Evolutionary conservation across 2,329 filamentous ascomycete species (phyloP), one percentile per base, ranked within the genome.

Genomic region (Diaporthe ampelina): DNA sequence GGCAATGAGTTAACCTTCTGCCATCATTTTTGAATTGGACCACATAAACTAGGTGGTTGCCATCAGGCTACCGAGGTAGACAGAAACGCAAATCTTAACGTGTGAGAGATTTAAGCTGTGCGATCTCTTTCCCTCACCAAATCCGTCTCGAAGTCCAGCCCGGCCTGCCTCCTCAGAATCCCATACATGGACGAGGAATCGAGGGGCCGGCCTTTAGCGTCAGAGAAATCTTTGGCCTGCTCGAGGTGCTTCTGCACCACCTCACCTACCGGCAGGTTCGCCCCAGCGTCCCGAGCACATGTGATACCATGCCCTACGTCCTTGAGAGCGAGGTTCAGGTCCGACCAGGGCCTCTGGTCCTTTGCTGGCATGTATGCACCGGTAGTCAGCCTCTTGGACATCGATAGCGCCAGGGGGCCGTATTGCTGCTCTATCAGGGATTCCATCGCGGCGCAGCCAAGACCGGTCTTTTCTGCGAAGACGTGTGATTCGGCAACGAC

Each of bases 161-260:
- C 86, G 1, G 86, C 83, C 70, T 85, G 81, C 69, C 77, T 76
- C 58, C 87, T 82, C 32, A 89, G 77, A 32, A 86, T 79, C 0
- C 88, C 88, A 79, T 86, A 90, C 78, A 89, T 82, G n/a, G 84
- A 84, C 13, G 85, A 87, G 13, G 86, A 88, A 79, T 89, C 88
- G 35, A 89, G 77, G 1, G 78, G 77, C 56, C 86, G 80, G 0
- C 76, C 80, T 8, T 79, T 81, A 17, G 79, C 74, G 4, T 82
- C 79, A 68, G 79, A 80, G 71, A 94, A 80, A 1, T 50, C 61
- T 37, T 82, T 86, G 0, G 88, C 88, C 73, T 86, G 82, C 37
- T 80, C 76, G 54, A 89, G 78, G 75, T 88, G 84, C 21, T 79
- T 80, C 37, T 88, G 77, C 7, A 83, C 86, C 32, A 86, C 77